Evolutionary conservation across 768 basidiomycete genomes (phyloP).

Genomic region (Hydnomerulius pinastri): DNA sequence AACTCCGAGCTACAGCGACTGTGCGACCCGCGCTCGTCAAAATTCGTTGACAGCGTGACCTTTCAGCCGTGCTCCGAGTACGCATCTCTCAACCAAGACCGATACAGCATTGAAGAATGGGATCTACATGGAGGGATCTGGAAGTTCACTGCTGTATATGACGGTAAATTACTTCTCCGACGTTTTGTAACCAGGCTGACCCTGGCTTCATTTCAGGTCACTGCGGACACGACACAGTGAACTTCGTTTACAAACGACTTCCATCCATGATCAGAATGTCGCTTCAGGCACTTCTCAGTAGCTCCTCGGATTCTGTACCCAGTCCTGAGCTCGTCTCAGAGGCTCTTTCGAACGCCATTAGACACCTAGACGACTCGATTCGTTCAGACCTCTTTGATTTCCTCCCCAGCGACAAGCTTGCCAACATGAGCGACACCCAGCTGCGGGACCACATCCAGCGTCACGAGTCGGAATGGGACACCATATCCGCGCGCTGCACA

Average conservation of each 20-base stretch:
- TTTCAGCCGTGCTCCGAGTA: constrained; percentile 46
- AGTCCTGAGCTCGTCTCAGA: constrained; percentile 39
- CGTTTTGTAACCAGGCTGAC: constrained; percentile 35
- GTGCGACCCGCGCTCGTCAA: constrained; percentile 36
- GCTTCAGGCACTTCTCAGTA: constrained; percentile 37
- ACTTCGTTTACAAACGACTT: constrained; percentile 42
- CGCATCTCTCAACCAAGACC: constrained; percentile 42
- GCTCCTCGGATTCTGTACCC: constrained; percentile 18
- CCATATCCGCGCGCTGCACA: constrained; percentile 32
- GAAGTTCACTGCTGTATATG: constrained; percentile 48
- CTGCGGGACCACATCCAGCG: constrained; percentile 42
- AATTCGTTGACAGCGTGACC: constrained; percentile 39
- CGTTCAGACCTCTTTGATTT: constrained; percentile 45
- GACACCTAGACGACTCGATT: constrained; percentile 44
- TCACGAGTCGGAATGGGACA: constrained; percentile 39
- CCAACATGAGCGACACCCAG: constrained; percentile 39
- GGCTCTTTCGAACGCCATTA: constrained; percentile 39
- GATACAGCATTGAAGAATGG: constrained; percentile 44
- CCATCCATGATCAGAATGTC: constrained; percentile 42
- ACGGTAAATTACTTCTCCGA: constrained; percentile 36
- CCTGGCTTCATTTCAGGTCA: constrained; percentile 38
- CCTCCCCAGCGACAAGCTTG: constrained; percentile 39
- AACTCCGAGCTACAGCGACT: constrained; percentile 41
- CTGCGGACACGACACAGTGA: constrained; percentile 49
- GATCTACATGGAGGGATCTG: constrained; percentile 41